phyloP scores from a whole-genome alignment of 495 filamentous ascomycete genomes.

The Opeltia flavorubescens region DNA sequence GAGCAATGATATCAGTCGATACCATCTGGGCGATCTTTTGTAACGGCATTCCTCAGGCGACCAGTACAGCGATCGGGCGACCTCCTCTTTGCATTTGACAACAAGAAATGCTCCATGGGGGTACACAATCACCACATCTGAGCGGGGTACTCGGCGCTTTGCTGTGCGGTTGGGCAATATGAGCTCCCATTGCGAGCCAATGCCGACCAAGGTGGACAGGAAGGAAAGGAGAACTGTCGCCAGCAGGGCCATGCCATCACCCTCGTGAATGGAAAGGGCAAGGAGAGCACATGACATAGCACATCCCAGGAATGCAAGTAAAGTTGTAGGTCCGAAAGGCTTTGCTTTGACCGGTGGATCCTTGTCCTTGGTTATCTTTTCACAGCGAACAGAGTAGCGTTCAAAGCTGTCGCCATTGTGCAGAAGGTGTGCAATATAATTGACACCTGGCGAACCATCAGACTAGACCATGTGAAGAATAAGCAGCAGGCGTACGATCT shows the following conservation, averaged over 20 bases:
- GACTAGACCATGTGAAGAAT: no score
- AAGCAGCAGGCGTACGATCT: no score
- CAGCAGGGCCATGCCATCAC: constrained; percentile 29
- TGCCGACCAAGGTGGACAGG: constrained; percentile 28
- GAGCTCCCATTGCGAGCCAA: constrained; percentile 27
- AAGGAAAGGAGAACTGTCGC: constrained; percentile 28
- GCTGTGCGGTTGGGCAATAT: constrained; percentile 24
- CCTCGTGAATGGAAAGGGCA: constrained; percentile 18
- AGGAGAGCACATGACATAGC: constrained; percentile 22
- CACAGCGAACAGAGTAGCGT: constrained; percentile 26
- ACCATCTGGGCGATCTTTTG: constrained; percentile 18
- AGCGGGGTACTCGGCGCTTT: constrained; percentile 35
- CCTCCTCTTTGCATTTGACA: constrained; percentile 46
- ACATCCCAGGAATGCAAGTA: constrained; percentile 23
- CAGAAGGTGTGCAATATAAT: constrained; percentile 15
- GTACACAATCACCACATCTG: constrained; percentile 47
- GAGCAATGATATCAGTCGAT: constrained; percentile 27
- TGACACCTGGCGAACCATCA: constrained; percentile 6
- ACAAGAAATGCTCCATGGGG: constrained; percentile 47
- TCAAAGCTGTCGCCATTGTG: constrained; percentile 15
- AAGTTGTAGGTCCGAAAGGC: constrained; percentile 22
- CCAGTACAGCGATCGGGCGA: constrained; percentile 49
- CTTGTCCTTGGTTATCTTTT: constrained; percentile 20
- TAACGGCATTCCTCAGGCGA: constrained; percentile 36
- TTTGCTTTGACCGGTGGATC: constrained; percentile 13